Evolutionary conservation across 2,329 filamentous ascomycete genomes (phyloP).

Genomic region (Penicillium sp.): DNA sequence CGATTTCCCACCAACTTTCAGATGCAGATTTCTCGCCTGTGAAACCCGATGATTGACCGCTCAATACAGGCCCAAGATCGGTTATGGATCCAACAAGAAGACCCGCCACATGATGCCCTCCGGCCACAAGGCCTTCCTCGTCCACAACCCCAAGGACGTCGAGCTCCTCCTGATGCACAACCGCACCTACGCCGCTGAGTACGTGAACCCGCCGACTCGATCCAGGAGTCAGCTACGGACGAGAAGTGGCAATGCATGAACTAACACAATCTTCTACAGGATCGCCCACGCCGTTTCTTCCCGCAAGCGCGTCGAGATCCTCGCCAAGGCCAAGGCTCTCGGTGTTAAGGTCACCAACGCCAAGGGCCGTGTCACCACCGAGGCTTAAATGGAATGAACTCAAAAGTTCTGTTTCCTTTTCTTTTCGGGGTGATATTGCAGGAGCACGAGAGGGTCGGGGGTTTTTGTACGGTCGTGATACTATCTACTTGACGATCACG

Average conservation of each 20-base stretch:
- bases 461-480: slow-evolving; percentile 31
- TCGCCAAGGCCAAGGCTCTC: slow-evolving; percentile 94
- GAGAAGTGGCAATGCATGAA: background rate
- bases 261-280: slow-evolving; percentile 52
- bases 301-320: slow-evolving; percentile 97
- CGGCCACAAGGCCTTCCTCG: slow-evolving; percentile 99
- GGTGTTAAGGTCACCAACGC: slow-evolving; percentile 99
- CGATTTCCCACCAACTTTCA: slow-evolving; percentile 43
- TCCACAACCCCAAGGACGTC: slow-evolving; percentile 94
- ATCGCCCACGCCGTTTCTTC: slow-evolving; percentile 98
- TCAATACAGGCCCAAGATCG: slow-evolving; percentile 65
- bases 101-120: slow-evolving; percentile 98
- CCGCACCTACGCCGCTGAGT: slow-evolving; percentile 98
- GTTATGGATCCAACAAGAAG: slow-evolving; percentile 99
- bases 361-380: slow-evolving; percentile 98
- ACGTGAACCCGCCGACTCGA: slow-evolving; percentile 46
- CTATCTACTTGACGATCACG: slow-evolving; percentile 32
- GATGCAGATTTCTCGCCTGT: background rate
- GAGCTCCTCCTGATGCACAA: slow-evolving; percentile 99
- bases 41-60: background rate
- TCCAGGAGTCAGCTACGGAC: background rate
- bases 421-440: slow-evolving; percentile 21
- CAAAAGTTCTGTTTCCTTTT: slow-evolving; percentile 38
- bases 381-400: slow-evolving; percentile 65
- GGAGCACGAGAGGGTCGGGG: slow-evolving; percentile 27